Conservation (phyloP, 768 basidiomycete genomes). For the Mycena olivaceomarginata region DNA sequence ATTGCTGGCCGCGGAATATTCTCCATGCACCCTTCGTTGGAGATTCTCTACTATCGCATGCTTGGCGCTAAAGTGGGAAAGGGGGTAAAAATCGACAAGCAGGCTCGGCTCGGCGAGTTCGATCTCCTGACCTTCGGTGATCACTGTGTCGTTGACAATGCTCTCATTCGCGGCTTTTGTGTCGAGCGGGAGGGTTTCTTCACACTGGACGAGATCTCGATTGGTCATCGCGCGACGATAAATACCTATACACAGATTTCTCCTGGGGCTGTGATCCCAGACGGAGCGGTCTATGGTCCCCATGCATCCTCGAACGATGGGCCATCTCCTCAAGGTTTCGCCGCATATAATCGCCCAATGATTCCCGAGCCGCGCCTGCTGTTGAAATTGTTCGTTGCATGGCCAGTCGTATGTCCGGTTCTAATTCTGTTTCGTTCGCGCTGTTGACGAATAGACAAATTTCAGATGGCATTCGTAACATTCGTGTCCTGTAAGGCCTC, state of each 20-base stretch:
- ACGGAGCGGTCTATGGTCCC: constrained; percentile 64
- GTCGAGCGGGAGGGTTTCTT: constrained; percentile 68
- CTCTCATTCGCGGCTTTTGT: constrained; percentile 64
- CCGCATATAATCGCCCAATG: constrained; percentile 61
- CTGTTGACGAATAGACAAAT: constrained; percentile 40
- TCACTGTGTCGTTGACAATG: constrained; percentile 63
- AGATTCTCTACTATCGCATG: constrained; percentile 64
- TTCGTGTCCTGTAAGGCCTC: constrained; percentile 57
- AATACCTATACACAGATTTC: constrained; percentile 66
- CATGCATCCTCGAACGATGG: constrained; percentile 65
- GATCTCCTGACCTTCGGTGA: constrained; percentile 66
- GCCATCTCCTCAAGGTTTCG: constrained; percentile 58
- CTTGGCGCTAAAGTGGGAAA: constrained; percentile 66
- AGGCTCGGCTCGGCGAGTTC: constrained; percentile 61
- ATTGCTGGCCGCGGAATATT: constrained; percentile 65
- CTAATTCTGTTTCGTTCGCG: no score
- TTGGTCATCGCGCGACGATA: constrained; percentile 60
- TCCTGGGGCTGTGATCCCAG: constrained; percentile 61
- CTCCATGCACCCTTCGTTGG: constrained; percentile 57
- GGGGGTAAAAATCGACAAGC: constrained; percentile 60
- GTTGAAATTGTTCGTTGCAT: constrained; percentile 60
- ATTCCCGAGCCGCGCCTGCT: constrained; percentile 55
- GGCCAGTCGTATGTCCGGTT: constrained; percentile 51
- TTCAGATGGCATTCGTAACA: constrained; percentile 46
- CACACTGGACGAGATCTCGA: constrained; percentile 59